Evolutionary conservation across 1,284 basidiomycete genomes (phyloP), one percentile per base, ranked within the genome.

Genomic region (Hemileia vastatrix): DNA sequence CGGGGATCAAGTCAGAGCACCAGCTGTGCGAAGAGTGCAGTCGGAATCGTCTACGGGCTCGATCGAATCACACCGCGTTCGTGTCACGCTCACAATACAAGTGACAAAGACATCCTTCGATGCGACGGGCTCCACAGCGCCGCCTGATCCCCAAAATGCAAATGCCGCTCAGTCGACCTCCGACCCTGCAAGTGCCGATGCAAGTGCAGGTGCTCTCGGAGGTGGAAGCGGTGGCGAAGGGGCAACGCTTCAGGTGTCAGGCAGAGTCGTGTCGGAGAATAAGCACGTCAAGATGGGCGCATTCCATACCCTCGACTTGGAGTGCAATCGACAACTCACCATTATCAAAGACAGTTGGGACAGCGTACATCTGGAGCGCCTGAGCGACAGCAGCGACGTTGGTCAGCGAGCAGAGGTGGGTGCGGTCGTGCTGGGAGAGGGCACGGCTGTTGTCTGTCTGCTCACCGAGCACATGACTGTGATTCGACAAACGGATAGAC

Each of bases 381-480:
- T 98, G 0, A 81, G 86, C 57, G 95, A 97, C 69, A 84, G 90
- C 32, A 91, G 90, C 63, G 81, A 89, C 52, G 90, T 90, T n/a
- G 92, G 91, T 19, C 81, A 87, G 69, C 90, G 94, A 0, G 95
- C 94, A 1, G 94, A 99, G 76, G 88, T 99, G 1, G 94, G 89
- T 8, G 94, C 94, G 0, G 83, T 99, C 15, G 90, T 99, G 1
- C 90, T 91, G 65, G 94, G 95, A 36, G 94, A 98, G 80, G 86
- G 94, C 15, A 86, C 84, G 2, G 94, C 94, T 0, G 86, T 88
- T 1, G 89, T 98, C 71, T 97, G 94, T 76, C 79, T 99, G 23
- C 80, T 99, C 21, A 95, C 91, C 0, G 87, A 96, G 70, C 91
- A 97, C 77, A 95, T 97, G 87, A 99, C 95, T 0, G 81, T 94